A percentile compares a stretch with the other conserved stretches of the same genome.
Conservation (phyloP, 768 basidiomycete species). For the Sarcodon aspratus region DNA sequence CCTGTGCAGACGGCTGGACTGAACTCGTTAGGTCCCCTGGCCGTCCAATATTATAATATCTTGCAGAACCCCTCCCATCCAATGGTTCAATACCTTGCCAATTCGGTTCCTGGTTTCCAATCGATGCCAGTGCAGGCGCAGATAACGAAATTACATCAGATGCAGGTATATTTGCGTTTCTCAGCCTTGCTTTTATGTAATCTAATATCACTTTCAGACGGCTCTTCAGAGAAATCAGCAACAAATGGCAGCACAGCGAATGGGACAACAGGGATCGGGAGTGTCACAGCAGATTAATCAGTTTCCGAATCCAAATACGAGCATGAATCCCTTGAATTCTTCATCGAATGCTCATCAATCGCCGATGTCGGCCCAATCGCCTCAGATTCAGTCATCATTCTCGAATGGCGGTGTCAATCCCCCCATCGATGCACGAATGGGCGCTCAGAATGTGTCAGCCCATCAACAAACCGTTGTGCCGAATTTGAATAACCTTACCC, state of each 20-base stretch:
- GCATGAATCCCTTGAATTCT: too few relatives aligned
- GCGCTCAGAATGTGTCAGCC: conserved; percentile 20
- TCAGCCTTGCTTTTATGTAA: not conserved
- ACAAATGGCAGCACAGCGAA: conserved; percentile 12
- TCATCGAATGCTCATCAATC: too few relatives aligned
- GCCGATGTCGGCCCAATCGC: too few relatives aligned
- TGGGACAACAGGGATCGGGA: conserved; percentile 13
- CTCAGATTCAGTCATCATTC: too few relatives aligned
- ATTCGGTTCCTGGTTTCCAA: conserved; percentile 41
- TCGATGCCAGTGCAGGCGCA: conserved; percentile 40
- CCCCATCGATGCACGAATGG: too few relatives aligned
- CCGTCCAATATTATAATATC: conserved; percentile 35
- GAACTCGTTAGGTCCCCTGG: conserved; percentile 16
- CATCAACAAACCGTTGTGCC: conserved; percentile 10
- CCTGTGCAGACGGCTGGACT: conserved; percentile 11
- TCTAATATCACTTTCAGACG: not conserved
- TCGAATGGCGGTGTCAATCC: too few relatives aligned
- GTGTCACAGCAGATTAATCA: conserved; percentile 1
- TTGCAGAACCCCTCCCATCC: conserved; percentile 46
- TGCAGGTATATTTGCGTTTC: conserved; percentile 31
- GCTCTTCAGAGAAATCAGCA: conserved; percentile 18
- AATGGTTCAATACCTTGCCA: conserved; percentile 42
- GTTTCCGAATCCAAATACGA: too few relatives aligned
- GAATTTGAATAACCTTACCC: conserved; percentile 11
- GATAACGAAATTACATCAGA: conserved; percentile 42